Conservation (phyloP, 805 yeast genomes). For the Ogataea minuta region DNA sequence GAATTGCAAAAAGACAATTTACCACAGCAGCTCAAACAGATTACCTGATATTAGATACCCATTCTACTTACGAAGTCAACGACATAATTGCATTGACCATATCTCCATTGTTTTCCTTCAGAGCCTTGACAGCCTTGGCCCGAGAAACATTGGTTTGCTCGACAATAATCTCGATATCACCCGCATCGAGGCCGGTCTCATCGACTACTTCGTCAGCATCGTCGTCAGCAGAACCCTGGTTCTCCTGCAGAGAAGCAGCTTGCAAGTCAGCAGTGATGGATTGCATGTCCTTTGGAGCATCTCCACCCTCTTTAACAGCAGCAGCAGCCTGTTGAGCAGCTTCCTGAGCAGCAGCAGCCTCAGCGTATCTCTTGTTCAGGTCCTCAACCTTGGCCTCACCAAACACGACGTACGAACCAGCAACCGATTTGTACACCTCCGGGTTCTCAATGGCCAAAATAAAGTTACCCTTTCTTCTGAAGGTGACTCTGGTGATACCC, state of each 20-base stretch:
- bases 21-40: conserved; percentile 3
- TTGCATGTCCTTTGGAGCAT: conserved; percentile 62
- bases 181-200: conserved; percentile 77
- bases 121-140: conserved; percentile 88
- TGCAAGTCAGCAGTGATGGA: conserved; percentile 81
- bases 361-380: conserved; percentile 81
- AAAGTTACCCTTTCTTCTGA: conserved; percentile 89
- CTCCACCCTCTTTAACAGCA: conserved; percentile 30
- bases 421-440: conserved; percentile 89
- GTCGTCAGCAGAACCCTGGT: conserved; percentile 35
- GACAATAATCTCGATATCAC: conserved; percentile 80
- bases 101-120: conserved; percentile 86
- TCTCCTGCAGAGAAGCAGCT: conserved; percentile 50
- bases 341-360: conserved; percentile 76
- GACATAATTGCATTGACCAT: conserved; percentile 96
- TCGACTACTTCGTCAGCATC: conserved; percentile 77
- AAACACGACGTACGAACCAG: conserved; percentile 94
- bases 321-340: conserved; percentile 51
- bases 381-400: conserved; percentile 98
- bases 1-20: conserved; percentile 10
- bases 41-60: conserved; percentile 4
- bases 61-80: conserved; percentile 35
- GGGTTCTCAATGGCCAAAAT: conserved; percentile 90
- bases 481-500: conserved; percentile 93
- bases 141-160: conserved; percentile 90